Percentiles rank a stretch among this genome's conserved stretches.
Conservation (phyloP, 1,284 basidiomycete species). For the Tilletia caries region DNA sequence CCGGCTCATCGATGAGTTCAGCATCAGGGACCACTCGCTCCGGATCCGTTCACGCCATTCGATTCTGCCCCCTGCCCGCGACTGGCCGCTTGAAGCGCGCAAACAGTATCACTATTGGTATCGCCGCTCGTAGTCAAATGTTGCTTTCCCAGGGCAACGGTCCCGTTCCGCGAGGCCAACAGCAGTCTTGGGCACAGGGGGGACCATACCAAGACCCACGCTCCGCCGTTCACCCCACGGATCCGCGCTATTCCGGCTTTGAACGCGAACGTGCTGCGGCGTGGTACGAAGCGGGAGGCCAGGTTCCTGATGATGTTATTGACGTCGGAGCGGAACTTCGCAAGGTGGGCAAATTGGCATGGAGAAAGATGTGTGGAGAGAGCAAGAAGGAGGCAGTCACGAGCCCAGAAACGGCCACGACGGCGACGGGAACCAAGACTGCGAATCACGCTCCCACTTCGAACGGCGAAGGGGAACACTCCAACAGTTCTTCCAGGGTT, state of each 20-base stretch:
- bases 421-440: neutral
- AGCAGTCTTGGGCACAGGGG: slow-evolving; percentile 17
- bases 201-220: neutral
- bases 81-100: slow-evolving; percentile 42
- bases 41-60: slow-evolving; percentile 32
- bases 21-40: neutral
- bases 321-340: slow-evolving; percentile 41
- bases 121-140: slow-evolving; percentile 44
- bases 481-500: neutral
- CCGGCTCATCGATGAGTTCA: neutral
- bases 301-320: slow-evolving; percentile 27
- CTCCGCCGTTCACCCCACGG: neutral
- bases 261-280: neutral
- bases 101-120: slow-evolving; percentile 49
- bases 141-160: slow-evolving; percentile 42
- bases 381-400: slow-evolving; percentile 11
- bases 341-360: slow-evolving; percentile 35
- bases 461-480: neutral
- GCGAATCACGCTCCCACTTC: neutral
- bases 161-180: slow-evolving; percentile 8
- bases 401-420: neutral
- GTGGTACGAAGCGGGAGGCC: slow-evolving; percentile 14
- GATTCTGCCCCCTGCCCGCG: slow-evolving; percentile 40
- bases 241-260: slow-evolving; percentile 9
- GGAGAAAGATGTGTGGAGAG: slow-evolving; percentile 34